Conservation (phyloP, 192 early-diverging fungal species). For the Physocladia obscura region DNA sequence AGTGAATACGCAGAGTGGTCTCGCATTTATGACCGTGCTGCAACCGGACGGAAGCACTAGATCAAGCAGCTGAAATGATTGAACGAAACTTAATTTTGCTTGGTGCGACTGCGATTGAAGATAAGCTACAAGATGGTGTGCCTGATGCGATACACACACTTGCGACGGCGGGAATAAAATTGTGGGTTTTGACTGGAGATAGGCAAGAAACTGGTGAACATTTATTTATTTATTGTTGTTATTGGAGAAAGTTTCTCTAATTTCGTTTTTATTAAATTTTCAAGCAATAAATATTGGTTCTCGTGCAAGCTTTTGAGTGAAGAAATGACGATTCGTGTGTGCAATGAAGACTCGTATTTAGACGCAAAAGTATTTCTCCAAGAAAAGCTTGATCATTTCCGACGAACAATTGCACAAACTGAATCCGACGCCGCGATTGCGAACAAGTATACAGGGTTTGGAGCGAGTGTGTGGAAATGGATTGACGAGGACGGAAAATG, state of each 20-base stretch:
- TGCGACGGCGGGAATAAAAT: conserved; percentile 90
- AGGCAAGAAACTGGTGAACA: conserved; percentile 79
- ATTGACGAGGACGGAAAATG: conserved; percentile 14
- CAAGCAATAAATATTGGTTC: conserved; percentile 99
- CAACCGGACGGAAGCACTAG: conserved; percentile 84
- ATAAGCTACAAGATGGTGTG: conserved; percentile 96
- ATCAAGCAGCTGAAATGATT: conserved; percentile 92
- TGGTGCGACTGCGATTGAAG: conserved; percentile 98
- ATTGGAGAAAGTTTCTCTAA: background rate
- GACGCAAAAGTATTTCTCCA: conserved; percentile 90
- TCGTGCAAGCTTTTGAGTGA: conserved; percentile 92
- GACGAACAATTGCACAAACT: background rate
- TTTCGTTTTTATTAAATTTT: background rate
- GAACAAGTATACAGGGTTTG: background rate
- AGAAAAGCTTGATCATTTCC: conserved; percentile 64
- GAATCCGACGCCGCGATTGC: background rate
- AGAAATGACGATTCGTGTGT: conserved; percentile 89
- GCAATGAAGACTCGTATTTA: conserved; percentile 82
- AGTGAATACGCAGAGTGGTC: conserved; percentile 84
- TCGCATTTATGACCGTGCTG: conserved; percentile 71
- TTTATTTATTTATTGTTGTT: background rate
- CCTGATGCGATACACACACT: conserved; percentile 96
- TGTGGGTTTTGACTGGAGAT: conserved; percentile 98
- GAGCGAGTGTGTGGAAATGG: background rate
- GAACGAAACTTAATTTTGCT: conserved; percentile 88